Percentiles rank a stretch among this genome's conserved stretches.
Evolutionary conservation across 176 grass and related monocot genomes (phyloP).

Genomic region (Lolium multiflorum): DNA sequence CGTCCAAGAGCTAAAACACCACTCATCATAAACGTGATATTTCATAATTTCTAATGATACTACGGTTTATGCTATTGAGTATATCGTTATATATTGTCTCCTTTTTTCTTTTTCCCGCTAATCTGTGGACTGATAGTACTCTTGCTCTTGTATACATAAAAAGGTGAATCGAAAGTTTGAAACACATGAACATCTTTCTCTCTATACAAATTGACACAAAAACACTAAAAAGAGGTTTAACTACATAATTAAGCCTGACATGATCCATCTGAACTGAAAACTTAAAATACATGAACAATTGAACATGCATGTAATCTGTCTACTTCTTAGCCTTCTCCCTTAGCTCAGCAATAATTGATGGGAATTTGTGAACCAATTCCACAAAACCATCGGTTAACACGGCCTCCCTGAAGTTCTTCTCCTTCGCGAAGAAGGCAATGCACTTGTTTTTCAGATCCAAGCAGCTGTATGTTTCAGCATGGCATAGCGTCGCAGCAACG

Average conservation of each 20-base stretch:
- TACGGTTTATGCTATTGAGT: no score
- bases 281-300: not conserved
- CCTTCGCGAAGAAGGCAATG: constrained; percentile 41
- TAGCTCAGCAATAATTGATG: no score
- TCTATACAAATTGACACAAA: no score
- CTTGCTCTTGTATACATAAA: not conserved
- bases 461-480: constrained; percentile 60
- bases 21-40: no score
- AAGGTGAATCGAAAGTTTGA: not conserved
- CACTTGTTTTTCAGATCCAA: constrained; percentile 53
- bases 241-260: no score
- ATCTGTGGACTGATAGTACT: no score
- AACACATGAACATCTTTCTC: not conserved
- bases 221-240: no score
- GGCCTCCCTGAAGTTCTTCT: constrained; percentile 45
- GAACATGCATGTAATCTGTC: not conserved
- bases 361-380: not conserved
- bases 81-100: no score
- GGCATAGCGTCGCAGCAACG: constrained; percentile 27
- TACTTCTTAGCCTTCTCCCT: not conserved
- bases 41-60: no score
- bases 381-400: constrained; percentile 20
- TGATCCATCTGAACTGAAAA: no score
- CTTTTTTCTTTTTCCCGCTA: no score
- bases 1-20: no score